Evolutionary conservation across 73 alveolate species (phyloP).

Genomic region (Tetrahymena malaccensis): DNA sequence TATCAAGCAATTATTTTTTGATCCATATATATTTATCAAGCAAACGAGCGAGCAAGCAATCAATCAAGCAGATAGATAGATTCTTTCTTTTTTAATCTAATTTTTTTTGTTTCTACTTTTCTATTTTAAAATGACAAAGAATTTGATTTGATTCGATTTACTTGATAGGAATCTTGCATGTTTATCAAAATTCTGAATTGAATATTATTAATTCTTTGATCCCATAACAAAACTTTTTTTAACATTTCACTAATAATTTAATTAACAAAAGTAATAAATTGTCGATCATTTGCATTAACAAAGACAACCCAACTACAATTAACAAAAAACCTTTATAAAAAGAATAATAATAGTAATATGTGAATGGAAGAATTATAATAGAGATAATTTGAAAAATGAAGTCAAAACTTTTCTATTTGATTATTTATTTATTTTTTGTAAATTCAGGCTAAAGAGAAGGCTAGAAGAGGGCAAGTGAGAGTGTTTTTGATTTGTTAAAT

Average conservation of each 20-base stretch:
- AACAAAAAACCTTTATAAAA: too few species aligned
- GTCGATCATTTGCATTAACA: not conserved
- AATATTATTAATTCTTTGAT: too few species aligned
- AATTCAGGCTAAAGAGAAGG: not conserved
- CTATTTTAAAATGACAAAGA: not conserved
- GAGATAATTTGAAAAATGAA: too few species aligned
- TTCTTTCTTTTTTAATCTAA: not conserved
- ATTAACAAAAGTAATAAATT: too few species aligned
- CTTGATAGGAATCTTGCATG: not conserved
- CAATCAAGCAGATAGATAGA: not conserved
- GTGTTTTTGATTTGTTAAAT: not conserved
- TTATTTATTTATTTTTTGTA: too few species aligned
- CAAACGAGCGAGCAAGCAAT: not conserved
- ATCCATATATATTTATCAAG: not conserved
- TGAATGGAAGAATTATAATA: not conserved
- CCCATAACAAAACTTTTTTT: not conserved
- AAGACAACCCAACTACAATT: not conserved
- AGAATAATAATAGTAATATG: too few species aligned
- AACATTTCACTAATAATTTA: not conserved
- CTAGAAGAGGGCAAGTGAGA: not conserved
- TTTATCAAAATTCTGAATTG: not conserved
- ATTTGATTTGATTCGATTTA: too few species aligned
- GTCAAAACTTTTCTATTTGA: too few species aligned
- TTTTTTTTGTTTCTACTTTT: not conserved
- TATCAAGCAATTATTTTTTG: not conserved